phyloP scores from a whole-genome alignment of 179 eudicot genomes.

The Heliamphora pulchella region DNA sequence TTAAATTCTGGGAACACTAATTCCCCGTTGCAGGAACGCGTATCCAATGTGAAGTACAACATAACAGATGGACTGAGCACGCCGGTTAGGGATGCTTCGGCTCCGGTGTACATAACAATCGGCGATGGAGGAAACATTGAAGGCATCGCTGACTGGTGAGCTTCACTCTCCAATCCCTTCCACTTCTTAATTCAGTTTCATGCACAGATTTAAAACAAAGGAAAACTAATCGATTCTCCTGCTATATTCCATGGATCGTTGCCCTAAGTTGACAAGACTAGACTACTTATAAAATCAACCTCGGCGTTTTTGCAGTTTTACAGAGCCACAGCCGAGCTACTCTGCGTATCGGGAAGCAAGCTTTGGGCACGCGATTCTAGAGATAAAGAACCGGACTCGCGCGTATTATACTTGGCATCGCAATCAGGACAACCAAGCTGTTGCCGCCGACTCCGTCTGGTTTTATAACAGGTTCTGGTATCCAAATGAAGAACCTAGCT shows the following conservation, averaged over 20 bases:
- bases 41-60: conserved; percentile 55
- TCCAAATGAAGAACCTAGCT: conserved; percentile 28
- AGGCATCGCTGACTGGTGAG: conserved; percentile 47
- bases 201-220: too few relatives aligned
- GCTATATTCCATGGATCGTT: too few relatives aligned
- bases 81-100: conserved; percentile 43
- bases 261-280: too few relatives aligned
- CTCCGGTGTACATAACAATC: conserved; percentile 60
- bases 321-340: conserved; percentile 62
- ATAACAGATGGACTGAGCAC: conserved; percentile 34
- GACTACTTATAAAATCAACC: too few relatives aligned
- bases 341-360: conserved; percentile 75
- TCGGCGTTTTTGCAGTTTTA: conserved; percentile 34
- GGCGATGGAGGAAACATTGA: conserved; percentile 66
- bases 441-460: conserved; percentile 41
- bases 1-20: not conserved
- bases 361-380: conserved; percentile 57
- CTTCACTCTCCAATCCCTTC: too few relatives aligned
- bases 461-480: conserved; percentile 38
- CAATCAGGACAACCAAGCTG: conserved; percentile 39
- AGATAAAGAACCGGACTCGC: conserved; percentile 60
- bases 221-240: too few relatives aligned
- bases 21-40: conserved; percentile 36
- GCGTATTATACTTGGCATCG: conserved; percentile 57
- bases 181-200: too few relatives aligned